These are phyloP conservation scores for Pistacia integerrima DNA, from an alignment of 345 rosid species.

Conservation along the genomic window DNA sequence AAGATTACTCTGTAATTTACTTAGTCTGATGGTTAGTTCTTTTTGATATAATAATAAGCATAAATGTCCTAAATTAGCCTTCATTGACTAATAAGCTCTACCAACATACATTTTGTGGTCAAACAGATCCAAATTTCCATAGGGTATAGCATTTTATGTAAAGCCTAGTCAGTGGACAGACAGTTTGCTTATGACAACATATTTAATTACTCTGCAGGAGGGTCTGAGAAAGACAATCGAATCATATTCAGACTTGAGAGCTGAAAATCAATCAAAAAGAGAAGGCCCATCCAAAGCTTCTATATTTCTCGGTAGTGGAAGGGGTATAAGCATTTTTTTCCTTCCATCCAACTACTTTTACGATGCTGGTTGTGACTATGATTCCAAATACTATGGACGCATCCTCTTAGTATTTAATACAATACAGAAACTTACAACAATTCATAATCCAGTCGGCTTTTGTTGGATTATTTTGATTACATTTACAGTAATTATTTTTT, in stretches of 20 bases:
- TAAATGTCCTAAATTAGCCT: not conserved
- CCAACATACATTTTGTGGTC: not conserved
- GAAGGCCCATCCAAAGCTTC: constrained; percentile 86
- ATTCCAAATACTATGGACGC: not conserved
- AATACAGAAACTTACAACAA: not conserved
- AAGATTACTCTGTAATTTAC: constrained; percentile 9
- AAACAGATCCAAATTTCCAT: not conserved
- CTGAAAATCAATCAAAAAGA: constrained; percentile 57
- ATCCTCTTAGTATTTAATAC: not conserved
- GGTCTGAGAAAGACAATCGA: constrained; percentile 76
- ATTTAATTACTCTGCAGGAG: constrained; percentile 56
- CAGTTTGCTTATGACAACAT: constrained; percentile 16
- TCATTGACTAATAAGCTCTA: constrained; percentile 5
- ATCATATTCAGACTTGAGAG: constrained; percentile 74
- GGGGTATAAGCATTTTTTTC: constrained; percentile 42
- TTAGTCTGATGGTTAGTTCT: not conserved
- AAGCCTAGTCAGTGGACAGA: not conserved
- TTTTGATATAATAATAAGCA: not conserved
- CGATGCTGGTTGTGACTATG: not conserved
- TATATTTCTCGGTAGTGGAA: constrained; percentile 76
- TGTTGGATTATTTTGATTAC: not conserved
- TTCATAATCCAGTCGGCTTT: not conserved
- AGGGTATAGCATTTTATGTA: not conserved
- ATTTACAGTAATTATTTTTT: not conserved
- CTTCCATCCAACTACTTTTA: not conserved